Base-by-base conservation (phyloP, 2,329 filamentous ascomycete genomes). In the Sclerotinia spermophila region DNA sequence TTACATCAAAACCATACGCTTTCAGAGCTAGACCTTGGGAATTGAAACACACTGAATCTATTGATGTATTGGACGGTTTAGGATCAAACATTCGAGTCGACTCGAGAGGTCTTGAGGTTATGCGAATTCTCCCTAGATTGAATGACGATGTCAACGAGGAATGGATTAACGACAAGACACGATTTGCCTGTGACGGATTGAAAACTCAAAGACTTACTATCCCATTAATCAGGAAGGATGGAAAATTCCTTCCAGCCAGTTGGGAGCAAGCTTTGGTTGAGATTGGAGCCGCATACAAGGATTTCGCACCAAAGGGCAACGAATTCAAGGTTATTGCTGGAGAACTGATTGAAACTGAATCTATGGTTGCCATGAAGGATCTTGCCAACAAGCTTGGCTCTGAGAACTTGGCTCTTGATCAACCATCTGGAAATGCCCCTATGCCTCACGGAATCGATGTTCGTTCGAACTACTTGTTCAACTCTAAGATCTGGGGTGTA, bases 131-230 rank as follows among this genome's bases (percentile, higher is more conserved):
- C 24, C 96, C 96, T 72, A 89, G 96, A 77, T 86, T 99, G 73
- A 99, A 99, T 81, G 96, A 99, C 80, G 94, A 98, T 78, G 89
- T 99, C 78, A 99, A 99, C 82, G 96, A 99, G 84, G 96, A 99
- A 82, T 99, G 96, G 96, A 98, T 99, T 81, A 96, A 98, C 82
- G 96, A 99, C 85, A 99, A 98, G 87, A 90, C 93, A 55, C 90
- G 96, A 75, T 99, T 98, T 81, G 95, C 96, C 56, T 97, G 94
- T 81, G 96, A 99, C 81, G 96, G 96, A 65, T 86, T 99, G 75
- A 97, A 94, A 87, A 98, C 95, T 61, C 96, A 99, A 83, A 89
- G 96, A 79, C 86, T 99, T 70, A 98, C 96, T 48, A 96, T 95
- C 75, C 96, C 96, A 56, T 84, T 99, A 74, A 90, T 97, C 78